Percentiles rank a stretch among this genome's conserved stretches.
phyloP scores from a whole-genome alignment of 2,329 filamentous ascomycete genomes.

The Neofusicoccum umdonicola region DNA sequence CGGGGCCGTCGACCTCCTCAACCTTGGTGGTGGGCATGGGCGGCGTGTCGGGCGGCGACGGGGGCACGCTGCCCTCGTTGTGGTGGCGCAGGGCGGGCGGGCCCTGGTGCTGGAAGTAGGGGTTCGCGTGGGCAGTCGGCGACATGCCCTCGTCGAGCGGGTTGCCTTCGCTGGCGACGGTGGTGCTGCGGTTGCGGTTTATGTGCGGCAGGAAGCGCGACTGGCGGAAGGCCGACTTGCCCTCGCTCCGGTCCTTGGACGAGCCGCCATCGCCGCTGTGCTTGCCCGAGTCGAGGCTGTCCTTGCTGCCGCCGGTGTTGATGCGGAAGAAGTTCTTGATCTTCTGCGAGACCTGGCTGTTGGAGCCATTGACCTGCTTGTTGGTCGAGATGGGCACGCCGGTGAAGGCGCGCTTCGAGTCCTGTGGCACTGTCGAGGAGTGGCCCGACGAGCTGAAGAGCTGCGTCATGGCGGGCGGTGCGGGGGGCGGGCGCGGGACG shows the following conservation, averaged over 20 bases:
- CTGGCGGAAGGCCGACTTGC: slow-evolving; percentile 71
- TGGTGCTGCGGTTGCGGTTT: slow-evolving; percentile 82
- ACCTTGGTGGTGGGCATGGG: slow-evolving; percentile 61
- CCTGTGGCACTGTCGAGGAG: slow-evolving; percentile 31
- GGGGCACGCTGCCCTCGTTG: slow-evolving; percentile 89
- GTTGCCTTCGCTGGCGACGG: slow-evolving; percentile 90
- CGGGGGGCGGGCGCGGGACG: slow-evolving; percentile 6
- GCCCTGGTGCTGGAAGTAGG: slow-evolving; percentile 96
- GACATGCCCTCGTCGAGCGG: slow-evolving; percentile 83
- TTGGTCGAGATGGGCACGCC: slow-evolving; percentile 46
- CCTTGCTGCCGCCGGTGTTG: slow-evolving; percentile 53
- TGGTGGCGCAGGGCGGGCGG: slow-evolving; percentile 90
- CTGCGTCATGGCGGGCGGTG: slow-evolving; percentile 38
- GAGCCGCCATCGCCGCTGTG: slow-evolving; percentile 42
- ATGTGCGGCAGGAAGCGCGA: slow-evolving; percentile 87
- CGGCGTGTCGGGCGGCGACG: slow-evolving; percentile 88
- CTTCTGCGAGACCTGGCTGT: slow-evolving; percentile 59
- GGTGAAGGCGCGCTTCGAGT: slow-evolving; percentile 49
- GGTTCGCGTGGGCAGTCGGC: slow-evolving; percentile 91
- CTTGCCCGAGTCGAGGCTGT: slow-evolving; percentile 37
- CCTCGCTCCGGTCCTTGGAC: slow-evolving; percentile 55
- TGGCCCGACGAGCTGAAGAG: slow-evolving; percentile 41
- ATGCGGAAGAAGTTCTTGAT: slow-evolving; percentile 71
- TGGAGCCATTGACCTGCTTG: slow-evolving; percentile 48
- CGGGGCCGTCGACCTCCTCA: slow-evolving; percentile 63